Evolutionary conservation across 202 grass and related monocot species (phyloP).

Genomic region (Brachypodium distachyon): DNA sequence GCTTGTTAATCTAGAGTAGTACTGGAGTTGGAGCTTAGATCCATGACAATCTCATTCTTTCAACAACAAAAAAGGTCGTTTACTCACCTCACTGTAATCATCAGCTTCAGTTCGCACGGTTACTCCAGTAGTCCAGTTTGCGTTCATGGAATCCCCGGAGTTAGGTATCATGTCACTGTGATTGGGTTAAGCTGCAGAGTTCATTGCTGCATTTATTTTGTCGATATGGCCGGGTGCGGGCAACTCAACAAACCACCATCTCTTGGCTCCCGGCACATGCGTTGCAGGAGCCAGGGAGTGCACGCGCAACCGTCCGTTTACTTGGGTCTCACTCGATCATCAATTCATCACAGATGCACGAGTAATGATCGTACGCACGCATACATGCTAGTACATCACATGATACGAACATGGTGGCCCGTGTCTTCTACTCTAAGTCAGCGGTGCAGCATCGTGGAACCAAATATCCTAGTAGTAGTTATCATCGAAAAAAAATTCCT

Average conservation of each 20-base stretch:
- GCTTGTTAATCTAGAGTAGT: neutral
- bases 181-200: neutral
- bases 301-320: conserved; percentile 6
- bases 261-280: neutral
- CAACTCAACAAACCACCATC: too few relatives aligned
- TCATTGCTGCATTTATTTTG: neutral
- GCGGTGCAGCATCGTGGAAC: too few relatives aligned
- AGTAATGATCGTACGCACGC: neutral
- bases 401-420: too few relatives aligned
- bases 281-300: neutral
- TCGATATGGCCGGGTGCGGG: neutral
- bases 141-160: neutral
- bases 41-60: neutral
- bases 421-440: conserved; percentile 26
- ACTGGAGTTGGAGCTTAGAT: neutral
- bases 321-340: neutral
- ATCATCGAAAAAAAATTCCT: too few relatives aligned
- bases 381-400: too few relatives aligned
- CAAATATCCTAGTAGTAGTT: too few relatives aligned
- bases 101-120: neutral
- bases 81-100: neutral
- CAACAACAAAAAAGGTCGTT: neutral
- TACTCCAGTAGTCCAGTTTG: too few relatives aligned
- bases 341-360: neutral
- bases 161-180: neutral